Base-by-base conservation (phyloP, 169 alveolate species). In the Eimeria nieschulzi region DNA sequence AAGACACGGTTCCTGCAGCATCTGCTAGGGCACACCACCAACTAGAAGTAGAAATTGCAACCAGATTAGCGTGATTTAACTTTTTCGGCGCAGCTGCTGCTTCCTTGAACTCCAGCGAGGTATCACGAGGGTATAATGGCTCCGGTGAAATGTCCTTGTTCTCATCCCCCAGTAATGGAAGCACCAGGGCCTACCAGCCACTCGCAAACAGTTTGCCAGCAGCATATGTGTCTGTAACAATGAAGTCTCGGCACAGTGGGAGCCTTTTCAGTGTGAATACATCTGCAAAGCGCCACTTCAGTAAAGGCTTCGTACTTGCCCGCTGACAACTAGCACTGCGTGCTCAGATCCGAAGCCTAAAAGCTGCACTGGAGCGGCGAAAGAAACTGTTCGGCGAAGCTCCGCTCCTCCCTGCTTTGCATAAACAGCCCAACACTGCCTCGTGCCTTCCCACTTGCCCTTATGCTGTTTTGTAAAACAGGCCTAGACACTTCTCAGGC, bases 21-120 rank as follows among this genome's bases (percentile, higher is more conserved):
- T 72, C 82, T 19, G 82, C 21, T 9, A 72, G 25, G 19, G 82
- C 82, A 26, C 82, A 72, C 82, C 82, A 72, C 82, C 82, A 72
- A 72, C 54, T 39, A 19, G 82, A 19, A 72, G 59, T 9, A 10
- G 82, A 53, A n/a, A 72, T 15, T 26, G 82, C 82, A 13, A 21
- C 54, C 15, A 26, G 59, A 12, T 23, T 12, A 26, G 25, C 82
- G 23, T 72, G 21, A 7, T 8, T 9, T 6, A 72, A 12, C 15
- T 9, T n/a, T 13, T 26, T 15, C 39, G 59, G 25, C 13, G 82
- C 82, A 23, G 5, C 10, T 0, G 54, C 0, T 5, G 82, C 82
- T 72, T 0, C 82, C 25, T 72, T 39, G 13, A 13, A 19, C 26
- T 33, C 39, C 59, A 26, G 12, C 9, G 82, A 3, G 1, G 82